A percentile compares a stretch with the other conserved stretches of the same genome.
These are phyloP conservation scores for Sphagnum contortum DNA, from an alignment of 225 moss, liverwort and hornwort species.

Conservation along the genomic window DNA sequence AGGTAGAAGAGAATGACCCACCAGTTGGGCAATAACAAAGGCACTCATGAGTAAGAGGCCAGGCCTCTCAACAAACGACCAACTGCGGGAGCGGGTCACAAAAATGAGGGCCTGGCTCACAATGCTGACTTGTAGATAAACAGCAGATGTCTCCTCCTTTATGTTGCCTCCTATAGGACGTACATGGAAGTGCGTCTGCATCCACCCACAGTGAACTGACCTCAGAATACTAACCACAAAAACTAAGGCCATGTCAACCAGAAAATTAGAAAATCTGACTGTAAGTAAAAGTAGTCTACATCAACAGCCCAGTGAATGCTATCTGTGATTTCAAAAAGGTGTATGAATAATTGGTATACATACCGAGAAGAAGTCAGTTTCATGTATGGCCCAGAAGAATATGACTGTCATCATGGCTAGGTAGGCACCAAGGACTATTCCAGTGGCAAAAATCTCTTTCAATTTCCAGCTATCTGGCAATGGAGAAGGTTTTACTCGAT, in stretches of 20 bases:
- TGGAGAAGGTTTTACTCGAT: conserved; percentile 76
- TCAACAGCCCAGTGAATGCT: too few species aligned
- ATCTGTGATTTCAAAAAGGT: too few species aligned
- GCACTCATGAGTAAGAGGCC: conserved; percentile 24
- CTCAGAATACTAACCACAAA: too few species aligned
- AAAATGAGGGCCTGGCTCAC: conserved; percentile 50
- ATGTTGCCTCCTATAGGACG: conserved; percentile 11
- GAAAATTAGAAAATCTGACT: too few species aligned
- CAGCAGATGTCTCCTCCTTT: conserved; percentile 19
- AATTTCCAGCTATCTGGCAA: conserved; percentile 77
- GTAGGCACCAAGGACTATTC: conserved; percentile 60
- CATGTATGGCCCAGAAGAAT: conserved; percentile 47
- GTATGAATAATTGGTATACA: neutral
- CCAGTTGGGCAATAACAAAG: conserved; percentile 36
- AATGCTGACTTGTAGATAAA: conserved; percentile 50
- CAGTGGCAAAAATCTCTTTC: conserved; percentile 57
- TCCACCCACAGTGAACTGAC: too few species aligned
- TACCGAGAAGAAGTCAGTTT: conserved; percentile 45
- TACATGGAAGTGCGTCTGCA: conserved; percentile 28
- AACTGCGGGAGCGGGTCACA: conserved; percentile 45
- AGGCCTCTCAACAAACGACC: conserved; percentile 37
- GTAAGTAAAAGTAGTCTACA: too few species aligned
- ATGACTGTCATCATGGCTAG: conserved; percentile 61
- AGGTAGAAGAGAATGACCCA: neutral
- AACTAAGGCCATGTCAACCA: too few species aligned